phyloP scores from a whole-genome alignment of 768 basidiomycete species.

The Kwoniella shandongensis region DNA sequence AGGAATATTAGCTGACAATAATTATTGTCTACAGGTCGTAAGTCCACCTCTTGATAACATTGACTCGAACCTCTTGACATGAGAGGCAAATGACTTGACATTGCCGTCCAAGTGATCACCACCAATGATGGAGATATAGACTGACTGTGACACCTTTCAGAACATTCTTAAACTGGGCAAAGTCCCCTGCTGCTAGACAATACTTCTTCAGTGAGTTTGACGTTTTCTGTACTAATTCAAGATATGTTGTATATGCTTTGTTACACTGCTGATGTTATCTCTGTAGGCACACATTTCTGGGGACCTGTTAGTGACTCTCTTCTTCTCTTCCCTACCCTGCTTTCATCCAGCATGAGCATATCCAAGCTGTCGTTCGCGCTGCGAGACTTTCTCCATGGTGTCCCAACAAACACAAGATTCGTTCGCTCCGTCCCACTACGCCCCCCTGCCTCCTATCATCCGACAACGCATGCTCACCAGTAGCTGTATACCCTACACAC shows the following conservation, averaged over 20 bases:
- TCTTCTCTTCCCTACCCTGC: neutral
- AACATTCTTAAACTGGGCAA: conserved; percentile 82
- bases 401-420: neutral
- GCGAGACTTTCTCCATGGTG: neutral
- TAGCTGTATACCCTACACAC: conserved; percentile 8
- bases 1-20: no score
- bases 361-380: no score
- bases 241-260: neutral
- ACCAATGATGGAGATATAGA: no score
- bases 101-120: no score
- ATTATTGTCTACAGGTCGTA: no score
- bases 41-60: no score
- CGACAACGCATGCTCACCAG: conserved; percentile 5
- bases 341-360: no score
- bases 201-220: conserved; percentile 86
- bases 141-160: conserved; percentile 6
- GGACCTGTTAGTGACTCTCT: conserved; percentile 72
- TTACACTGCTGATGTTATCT: conserved; percentile 25
- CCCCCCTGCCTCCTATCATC: neutral
- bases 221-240: neutral
- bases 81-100: no score
- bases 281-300: conserved; percentile 92
- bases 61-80: no score
- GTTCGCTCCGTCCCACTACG: neutral
- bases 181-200: conserved; percentile 84